A percentile compares a stretch with the other conserved stretches of the same genome.
These are phyloP conservation scores for Phytophthora citrophthora DNA, from an alignment of 352 stramenopile species.

Conservation along the genomic window DNA sequence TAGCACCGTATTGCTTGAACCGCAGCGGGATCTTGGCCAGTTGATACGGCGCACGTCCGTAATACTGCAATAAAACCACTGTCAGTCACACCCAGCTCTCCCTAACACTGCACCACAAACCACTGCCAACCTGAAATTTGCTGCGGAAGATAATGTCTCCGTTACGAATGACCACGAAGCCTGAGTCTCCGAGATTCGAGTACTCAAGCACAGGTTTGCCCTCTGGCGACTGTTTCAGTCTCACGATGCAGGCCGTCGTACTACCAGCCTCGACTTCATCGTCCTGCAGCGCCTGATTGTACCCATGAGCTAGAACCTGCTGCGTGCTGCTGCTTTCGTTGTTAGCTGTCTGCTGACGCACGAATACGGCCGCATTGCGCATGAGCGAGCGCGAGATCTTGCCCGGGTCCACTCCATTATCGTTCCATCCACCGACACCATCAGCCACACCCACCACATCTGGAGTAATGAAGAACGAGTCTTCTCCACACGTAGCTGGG, in stretches of 20 bases:
- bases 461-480: conserved; percentile 77
- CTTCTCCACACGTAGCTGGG: conserved; percentile 66
- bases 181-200: conserved; percentile 81
- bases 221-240: conserved; percentile 53
- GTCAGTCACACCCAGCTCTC: background rate
- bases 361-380: conserved; percentile 65
- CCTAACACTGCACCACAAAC: background rate
- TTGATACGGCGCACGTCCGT: conserved; percentile 78
- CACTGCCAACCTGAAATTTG: conserved; percentile 60
- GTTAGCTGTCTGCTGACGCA: conserved; percentile 37
- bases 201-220: conserved; percentile 72
- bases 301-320: conserved; percentile 63
- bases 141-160: conserved; percentile 72
- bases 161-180: conserved; percentile 75
- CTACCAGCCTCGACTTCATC: conserved; percentile 79
- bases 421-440: conserved; percentile 82
- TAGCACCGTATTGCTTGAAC: conserved; percentile 79
- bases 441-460: conserved; percentile 75
- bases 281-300: conserved; percentile 62
- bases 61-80: conserved; percentile 45
- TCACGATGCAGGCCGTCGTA: conserved; percentile 79
- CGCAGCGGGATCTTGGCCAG: conserved; percentile 76
- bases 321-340: conserved; percentile 50
- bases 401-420: conserved; percentile 80
- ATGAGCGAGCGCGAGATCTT: conserved; percentile 82